Conservation (phyloP, 768 basidiomycete species). For the Tephrocybe sp. region DNA sequence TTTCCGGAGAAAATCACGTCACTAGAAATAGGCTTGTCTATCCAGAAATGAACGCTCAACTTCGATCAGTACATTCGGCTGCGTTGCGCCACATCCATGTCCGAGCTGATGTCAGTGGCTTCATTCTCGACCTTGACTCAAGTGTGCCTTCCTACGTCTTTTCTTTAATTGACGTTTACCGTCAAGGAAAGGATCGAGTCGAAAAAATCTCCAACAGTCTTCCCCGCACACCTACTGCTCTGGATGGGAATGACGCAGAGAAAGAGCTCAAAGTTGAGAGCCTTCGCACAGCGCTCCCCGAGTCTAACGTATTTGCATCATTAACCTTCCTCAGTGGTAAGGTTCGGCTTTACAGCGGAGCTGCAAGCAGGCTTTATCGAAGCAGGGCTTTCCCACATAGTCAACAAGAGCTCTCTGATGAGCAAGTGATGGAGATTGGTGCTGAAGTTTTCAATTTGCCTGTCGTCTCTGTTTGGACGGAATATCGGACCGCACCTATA, state of each 20-base stretch:
- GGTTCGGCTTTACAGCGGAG: constrained; percentile 65
- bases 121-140: constrained; percentile 81
- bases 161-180: constrained; percentile 84
- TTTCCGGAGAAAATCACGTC: constrained; percentile 62
- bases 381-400: constrained; percentile 32
- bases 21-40: constrained; percentile 74
- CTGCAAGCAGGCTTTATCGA: constrained; percentile 37
- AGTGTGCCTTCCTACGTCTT: constrained; percentile 75
- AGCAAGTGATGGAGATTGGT: constrained; percentile 47
- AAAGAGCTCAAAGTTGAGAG: constrained; percentile 21
- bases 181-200: constrained; percentile 75
- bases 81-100: constrained; percentile 56
- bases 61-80: constrained; percentile 52
- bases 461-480: constrained; percentile 76
- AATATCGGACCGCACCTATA: constrained; percentile 64
- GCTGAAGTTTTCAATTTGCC: constrained; percentile 74
- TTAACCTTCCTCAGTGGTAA: constrained; percentile 84
- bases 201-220: constrained; percentile 57
- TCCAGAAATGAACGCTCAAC: constrained; percentile 76
- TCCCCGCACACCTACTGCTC: constrained; percentile 38
- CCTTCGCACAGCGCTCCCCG: constrained; percentile 38
- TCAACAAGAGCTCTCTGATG: constrained; percentile 45
- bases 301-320: constrained; percentile 61
- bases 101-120: constrained; percentile 74
- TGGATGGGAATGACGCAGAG: constrained; percentile 5